Base-by-base conservation (phyloP, 306 rosid species). In the Corylus heterophylla region DNA sequence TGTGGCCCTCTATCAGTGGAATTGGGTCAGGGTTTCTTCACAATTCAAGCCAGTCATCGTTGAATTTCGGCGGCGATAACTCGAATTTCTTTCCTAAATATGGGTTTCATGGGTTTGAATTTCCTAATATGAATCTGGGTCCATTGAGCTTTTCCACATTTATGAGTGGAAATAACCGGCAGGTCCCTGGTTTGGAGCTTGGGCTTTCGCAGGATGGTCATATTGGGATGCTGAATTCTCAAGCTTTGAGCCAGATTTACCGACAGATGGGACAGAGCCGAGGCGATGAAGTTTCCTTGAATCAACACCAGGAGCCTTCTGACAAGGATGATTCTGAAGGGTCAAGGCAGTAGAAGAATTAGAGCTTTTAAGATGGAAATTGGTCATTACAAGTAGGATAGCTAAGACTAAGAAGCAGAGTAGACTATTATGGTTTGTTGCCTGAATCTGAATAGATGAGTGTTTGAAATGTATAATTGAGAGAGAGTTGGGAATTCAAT, bases 121-220 rank as follows among this genome's bases (percentile, higher is more conserved):
- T 83, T 66, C 83, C 82, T 13, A 69, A 81, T 22, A 70, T 85
- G 82, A 85, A 85, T 48, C 45, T 83, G 77, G 88, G 90, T 29
- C 78, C 88, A 4, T 16, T 81, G 85, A 82, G 78, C 73, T 84
- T 83, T 27, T 80, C 87, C 25, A 55, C 85, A 16, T 54, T 71
- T 31, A 64, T 79, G 63, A 82, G 82, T 45, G 86, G 78, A 54
- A 17, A 59, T 39, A 85, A 82, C 47, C 82, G 81, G 14, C 87
- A 88, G 68, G 75, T 77, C 42, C 91, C 89, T 4, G 89, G 89
- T 54, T 61, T 86, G 56, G 91, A 88, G 56, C 85, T 88, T 7
- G 91, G 91, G 31, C 83, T 88, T 11, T 83, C 89, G 6, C 88
- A 88, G 72, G 91, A 86, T 35, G 89, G 84, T 54, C 86, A 83